Evolutionary conservation across 768 basidiomycete species (phyloP).

Genomic region (Leccinum variicolor): DNA sequence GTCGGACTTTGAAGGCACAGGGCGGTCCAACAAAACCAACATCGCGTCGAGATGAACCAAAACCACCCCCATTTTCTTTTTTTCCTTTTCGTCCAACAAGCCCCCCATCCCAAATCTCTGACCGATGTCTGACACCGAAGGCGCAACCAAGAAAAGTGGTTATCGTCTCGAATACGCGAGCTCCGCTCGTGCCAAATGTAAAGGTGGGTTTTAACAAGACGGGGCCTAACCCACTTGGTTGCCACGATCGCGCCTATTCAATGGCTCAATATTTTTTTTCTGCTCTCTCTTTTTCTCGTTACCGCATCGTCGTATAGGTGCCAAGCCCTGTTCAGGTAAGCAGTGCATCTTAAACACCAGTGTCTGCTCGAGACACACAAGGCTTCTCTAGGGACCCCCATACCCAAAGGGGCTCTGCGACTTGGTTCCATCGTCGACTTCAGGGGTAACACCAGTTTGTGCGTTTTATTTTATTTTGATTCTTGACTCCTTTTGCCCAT

Average conservation of each 20-base stretch:
- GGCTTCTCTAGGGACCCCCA: conserved; percentile 52
- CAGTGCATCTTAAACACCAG: not conserved
- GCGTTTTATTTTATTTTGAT: conserved; percentile 16
- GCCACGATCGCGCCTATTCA: conserved; percentile 13
- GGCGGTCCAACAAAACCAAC: conserved; percentile 37
- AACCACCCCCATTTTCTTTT: conserved; percentile 31
- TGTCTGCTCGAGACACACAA: conserved; percentile 6
- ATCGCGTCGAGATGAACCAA: conserved; percentile 38
- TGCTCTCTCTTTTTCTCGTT: conserved; percentile 17
- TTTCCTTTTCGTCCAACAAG: conserved; percentile 13
- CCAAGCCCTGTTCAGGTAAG: conserved; percentile 73
- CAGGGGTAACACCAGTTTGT: conserved; percentile 68
- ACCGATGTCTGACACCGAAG: conserved; percentile 36
- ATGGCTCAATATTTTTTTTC: not conserved
- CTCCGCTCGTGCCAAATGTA: conserved; percentile 71
- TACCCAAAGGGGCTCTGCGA: conserved; percentile 70
- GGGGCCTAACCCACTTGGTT: not conserved
- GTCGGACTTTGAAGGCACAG: conserved; percentile 38
- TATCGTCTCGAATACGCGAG: conserved; percentile 79
- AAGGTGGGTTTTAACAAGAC: conserved; percentile 45
- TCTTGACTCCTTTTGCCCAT: not conserved
- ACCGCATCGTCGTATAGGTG: conserved; percentile 44
- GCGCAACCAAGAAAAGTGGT: conserved; percentile 38
- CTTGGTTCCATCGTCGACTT: conserved; percentile 75
- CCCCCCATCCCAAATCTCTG: conserved; percentile 12